Evolutionary conservation across 306 rosid genomes (phyloP).

Genomic region (Cucurbita maxima): DNA sequence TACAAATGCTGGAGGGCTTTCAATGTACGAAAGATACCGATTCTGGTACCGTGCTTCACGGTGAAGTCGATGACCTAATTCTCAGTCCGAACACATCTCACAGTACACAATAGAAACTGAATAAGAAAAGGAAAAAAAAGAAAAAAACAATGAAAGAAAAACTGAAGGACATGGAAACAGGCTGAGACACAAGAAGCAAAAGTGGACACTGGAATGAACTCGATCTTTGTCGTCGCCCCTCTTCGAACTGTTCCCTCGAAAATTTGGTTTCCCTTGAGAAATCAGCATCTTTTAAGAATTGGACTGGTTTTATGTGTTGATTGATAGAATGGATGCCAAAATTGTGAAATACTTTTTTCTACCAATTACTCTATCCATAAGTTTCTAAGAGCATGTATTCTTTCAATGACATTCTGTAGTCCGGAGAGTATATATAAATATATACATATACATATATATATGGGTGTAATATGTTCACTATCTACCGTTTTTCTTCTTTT

Average conservation of each 20-base stretch:
- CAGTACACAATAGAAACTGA: not conserved
- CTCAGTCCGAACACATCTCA: not conserved
- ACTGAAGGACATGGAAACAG: not conserved
- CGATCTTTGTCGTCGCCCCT: not conserved
- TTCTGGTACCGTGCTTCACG: not conserved
- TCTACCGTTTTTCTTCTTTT: not conserved
- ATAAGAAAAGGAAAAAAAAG: not conserved
- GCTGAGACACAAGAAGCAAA: not conserved
- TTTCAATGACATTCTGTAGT: not conserved
- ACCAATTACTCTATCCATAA: not conserved
- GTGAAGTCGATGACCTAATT: not conserved
- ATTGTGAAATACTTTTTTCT: not conserved
- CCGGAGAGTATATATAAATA: not conserved
- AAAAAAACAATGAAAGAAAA: not conserved
- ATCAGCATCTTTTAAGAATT: not conserved
- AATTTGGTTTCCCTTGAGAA: not conserved
- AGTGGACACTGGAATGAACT: not conserved
- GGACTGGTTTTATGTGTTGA: not conserved
- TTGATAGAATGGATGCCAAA: not conserved
- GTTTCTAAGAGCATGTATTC: not conserved
- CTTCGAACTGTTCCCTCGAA: not conserved
- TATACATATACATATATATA: not conserved
- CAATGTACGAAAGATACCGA: conserved; percentile 16
- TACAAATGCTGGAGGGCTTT: conserved; percentile 41
- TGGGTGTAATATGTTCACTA: not conserved